phyloP scores from a whole-genome alignment of 177 flowering plant species.

The Telopea speciosissima region DNA sequence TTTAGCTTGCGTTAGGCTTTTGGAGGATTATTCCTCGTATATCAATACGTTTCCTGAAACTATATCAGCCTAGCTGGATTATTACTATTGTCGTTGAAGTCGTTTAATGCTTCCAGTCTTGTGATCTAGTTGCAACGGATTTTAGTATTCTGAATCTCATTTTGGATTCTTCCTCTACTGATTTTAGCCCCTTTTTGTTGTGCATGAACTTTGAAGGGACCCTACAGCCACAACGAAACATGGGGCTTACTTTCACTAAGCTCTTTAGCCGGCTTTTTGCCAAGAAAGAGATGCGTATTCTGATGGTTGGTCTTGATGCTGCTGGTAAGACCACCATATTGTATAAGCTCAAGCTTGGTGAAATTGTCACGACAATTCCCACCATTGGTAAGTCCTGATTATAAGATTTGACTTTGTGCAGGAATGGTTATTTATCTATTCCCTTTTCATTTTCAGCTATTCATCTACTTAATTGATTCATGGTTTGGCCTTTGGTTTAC shows the following conservation, averaged over 20 bases:
- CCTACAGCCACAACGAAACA: slow-evolving; percentile 7
- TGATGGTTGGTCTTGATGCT: slow-evolving; percentile 52
- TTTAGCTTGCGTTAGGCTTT: not conserved
- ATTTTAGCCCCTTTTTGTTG: not conserved
- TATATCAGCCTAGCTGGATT: not conserved
- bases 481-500: not conserved
- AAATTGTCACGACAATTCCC: slow-evolving; percentile 44
- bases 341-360: slow-evolving; percentile 49
- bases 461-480: not conserved
- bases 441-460: too few species aligned
- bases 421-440: too few species aligned
- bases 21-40: not conserved
- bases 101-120: not conserved
- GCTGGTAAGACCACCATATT: slow-evolving; percentile 51
- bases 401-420: not conserved
- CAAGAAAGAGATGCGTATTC: slow-evolving; percentile 47
- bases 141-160: not conserved
- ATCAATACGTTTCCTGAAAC: too few species aligned
- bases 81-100: not conserved
- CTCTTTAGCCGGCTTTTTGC: slow-evolving; percentile 47
- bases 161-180: not conserved
- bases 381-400: slow-evolving; percentile 34
- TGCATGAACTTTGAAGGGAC: slow-evolving; percentile 5
- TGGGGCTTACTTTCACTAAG: slow-evolving; percentile 44
- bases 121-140: not conserved